Base-by-base conservation (phyloP, 768 basidiomycete genomes). In the Dioszegia crocea region DNA sequence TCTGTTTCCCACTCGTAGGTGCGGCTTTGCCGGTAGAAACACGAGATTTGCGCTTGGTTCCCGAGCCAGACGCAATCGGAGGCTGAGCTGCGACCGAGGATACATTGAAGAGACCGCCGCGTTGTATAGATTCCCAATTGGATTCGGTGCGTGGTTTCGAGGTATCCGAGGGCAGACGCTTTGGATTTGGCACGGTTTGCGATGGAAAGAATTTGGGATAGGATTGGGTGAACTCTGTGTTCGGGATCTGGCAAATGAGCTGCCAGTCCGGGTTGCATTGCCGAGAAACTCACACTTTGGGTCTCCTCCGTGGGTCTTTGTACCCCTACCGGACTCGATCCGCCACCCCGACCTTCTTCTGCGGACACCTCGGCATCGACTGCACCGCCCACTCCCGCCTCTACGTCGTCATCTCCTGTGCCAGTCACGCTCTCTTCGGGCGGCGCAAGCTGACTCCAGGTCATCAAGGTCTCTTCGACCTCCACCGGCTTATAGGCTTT, bases 401-500 rank as follows among this genome's bases (percentile, higher is more conserved):
- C 31, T 17, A 33, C 19, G 8, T 36, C 49, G n/a, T 29, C 27
- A 36, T 23, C 44, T n/a, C n/a, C 44, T 19, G 23, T 23, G 4
- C 43, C 51, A 4, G 53, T 24, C 17, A 19, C 23, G 21, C n/a
- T 38, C 9, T 29, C 48, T 14, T 16, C 44, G 6, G 11, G 54
- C 24, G 17, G 11, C 46, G 17, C 33, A 48, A 48, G 62, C 19
- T 60, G 43, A 62, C 65, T 63, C 70, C 70, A 71, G 12, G 65
- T 63, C 45, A 71, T 46, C 21, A 71, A 53, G 3, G 70, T 71
- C 45, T 71, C 70, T 23, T 65, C 58, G 63, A 71, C 65, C 19
- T 64, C 60, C 2, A 67, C 66, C 2, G 60, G 49, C 39, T 60
- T 30, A 51, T 60, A 68, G 5, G 54, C 50, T 21, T 59, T 43